Base-by-base conservation (phyloP, 176 grass and related monocot genomes). In the Oryza officinalis region DNA sequence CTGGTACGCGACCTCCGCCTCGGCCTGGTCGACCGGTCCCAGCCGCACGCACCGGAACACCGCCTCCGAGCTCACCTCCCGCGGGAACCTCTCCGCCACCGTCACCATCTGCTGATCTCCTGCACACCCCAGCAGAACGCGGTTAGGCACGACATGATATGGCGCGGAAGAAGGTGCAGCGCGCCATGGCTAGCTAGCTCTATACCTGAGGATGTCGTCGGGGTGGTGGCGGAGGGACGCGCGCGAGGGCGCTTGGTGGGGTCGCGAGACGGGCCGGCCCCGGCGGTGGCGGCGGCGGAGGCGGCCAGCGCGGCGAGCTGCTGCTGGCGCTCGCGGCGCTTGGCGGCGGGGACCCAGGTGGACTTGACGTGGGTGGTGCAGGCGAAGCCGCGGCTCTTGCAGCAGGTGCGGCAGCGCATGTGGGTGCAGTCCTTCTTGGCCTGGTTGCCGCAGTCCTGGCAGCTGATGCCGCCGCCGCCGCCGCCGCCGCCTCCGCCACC, bases 381-480 rank as follows among this genome's bases (percentile, higher is more conserved):
- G 64, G 31, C 17, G 73, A 87, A 95, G 6, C 96, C 91, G n/a
- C 91, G 93, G 88, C 91, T 92, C 87, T 95, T 98, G 89, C 96
- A 98, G 90, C 96, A 98, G 74, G 90, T 92, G 60, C 96, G 91
- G 89, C 96, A 98, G 33, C 96, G 86, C 78, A 90, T 75, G 85
- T 94, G 96, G 2, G 18, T 17, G 80, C 96, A 98, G 82, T 98
- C 96, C 31, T 98, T 98, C 91, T 98, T 98, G 8, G 96, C 93
- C 83, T 98, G 93, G 87, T 98, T 98, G 18, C 96, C 96, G 84
- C 96, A 98, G 74, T 98, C 96, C 89, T 98, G 93, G 83, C 96
- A 98, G 87, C 89, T 98, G 12, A 93, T 31, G 5, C 23, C 86
- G 3, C 88, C 88, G 3, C 71, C 35, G 6, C 71, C 35, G 6